Percentiles rank a stretch among this genome's conserved stretches.
phyloP scores from a whole-genome alignment of 2,329 filamentous ascomycete species.

The Thermomyces lanuginosus region DNA sequence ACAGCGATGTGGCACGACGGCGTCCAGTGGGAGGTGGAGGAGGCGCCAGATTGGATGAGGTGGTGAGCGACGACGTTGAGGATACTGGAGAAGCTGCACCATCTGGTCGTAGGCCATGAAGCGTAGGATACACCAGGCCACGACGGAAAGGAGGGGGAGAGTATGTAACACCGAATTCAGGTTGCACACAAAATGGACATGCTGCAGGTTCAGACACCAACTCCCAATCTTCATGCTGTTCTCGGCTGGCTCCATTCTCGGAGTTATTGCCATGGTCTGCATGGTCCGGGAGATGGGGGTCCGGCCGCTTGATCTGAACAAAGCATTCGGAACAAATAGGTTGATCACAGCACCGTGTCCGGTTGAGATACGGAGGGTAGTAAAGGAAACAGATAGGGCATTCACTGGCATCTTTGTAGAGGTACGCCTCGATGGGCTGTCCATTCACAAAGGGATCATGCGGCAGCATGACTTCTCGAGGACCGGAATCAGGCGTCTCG shows the following conservation, averaged over 20 bases:
- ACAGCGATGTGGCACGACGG: slow-evolving; percentile 52
- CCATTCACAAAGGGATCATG: slow-evolving; percentile 81
- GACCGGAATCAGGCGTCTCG: slow-evolving; percentile 53
- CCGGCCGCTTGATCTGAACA: slow-evolving; percentile 90
- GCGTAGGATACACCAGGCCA: slow-evolving; percentile 54
- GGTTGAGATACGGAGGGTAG: slow-evolving; percentile 88
- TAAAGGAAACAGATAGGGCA: slow-evolving; percentile 95
- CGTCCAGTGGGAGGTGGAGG: slow-evolving; percentile 28
- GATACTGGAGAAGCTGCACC: slow-evolving; percentile 59
- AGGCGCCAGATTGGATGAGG: slow-evolving; percentile 24
- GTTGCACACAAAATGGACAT: slow-evolving; percentile 88
- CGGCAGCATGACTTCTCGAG: slow-evolving; percentile 64
- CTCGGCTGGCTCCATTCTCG: slow-evolving; percentile 6
- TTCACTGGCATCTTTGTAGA: slow-evolving; percentile 81
- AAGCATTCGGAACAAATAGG: slow-evolving; percentile 97
- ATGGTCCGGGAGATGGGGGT: slow-evolving; percentile 78
- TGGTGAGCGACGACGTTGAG: slow-evolving; percentile 64
- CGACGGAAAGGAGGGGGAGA: slow-evolving; percentile 74
- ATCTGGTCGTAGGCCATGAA: slow-evolving; percentile 27
- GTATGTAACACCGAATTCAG: slow-evolving; percentile 94
- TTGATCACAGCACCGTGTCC: slow-evolving; percentile 88
- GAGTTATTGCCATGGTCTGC: slow-evolving; percentile 29
- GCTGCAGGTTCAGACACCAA: slow-evolving; percentile 80
- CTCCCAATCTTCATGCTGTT: slow-evolving; percentile 35
- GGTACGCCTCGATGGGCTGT: slow-evolving; percentile 77